A percentile compares a stretch with the other conserved stretches of the same genome.
Evolutionary conservation across 2,329 filamentous ascomycete genomes (phyloP).

Genomic region (Hypomyces rosellus): DNA sequence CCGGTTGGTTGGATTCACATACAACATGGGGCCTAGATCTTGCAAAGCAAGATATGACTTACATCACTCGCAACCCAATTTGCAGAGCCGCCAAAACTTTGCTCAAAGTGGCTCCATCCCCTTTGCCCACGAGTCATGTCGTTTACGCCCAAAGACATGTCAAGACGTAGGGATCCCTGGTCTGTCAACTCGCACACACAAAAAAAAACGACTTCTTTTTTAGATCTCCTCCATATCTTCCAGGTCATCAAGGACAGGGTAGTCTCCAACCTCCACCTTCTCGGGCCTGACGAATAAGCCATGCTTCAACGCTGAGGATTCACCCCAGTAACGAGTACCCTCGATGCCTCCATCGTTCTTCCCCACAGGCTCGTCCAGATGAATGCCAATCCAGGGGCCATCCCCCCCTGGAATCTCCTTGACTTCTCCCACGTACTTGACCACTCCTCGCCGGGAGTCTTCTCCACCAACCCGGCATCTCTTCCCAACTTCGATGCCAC

Average conservation of each 20-base stretch:
- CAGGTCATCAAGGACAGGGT: conserved; percentile 61
- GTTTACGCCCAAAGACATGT: too few species aligned
- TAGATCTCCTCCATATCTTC: conserved; percentile 73
- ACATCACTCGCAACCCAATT: too few species aligned
- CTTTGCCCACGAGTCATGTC: too few species aligned
- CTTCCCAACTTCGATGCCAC: conserved; percentile 58
- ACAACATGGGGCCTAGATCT: too few species aligned
- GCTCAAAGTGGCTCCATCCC: too few species aligned
- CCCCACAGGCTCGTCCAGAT: conserved; percentile 72
- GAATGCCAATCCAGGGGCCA: conserved; percentile 66
- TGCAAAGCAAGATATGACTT: too few species aligned
- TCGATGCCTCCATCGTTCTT: conserved; percentile 75
- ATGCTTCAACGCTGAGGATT: conserved; percentile 57
- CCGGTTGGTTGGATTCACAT: too few species aligned
- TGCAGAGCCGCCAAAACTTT: too few species aligned
- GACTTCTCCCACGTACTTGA: conserved; percentile 68
- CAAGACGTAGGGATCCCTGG: background rate
- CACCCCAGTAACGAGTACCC: conserved; percentile 62
- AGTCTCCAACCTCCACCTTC: conserved; percentile 71
- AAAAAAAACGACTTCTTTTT: conserved; percentile 9
- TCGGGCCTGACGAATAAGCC: conserved; percentile 77
- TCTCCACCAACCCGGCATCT: conserved; percentile 61
- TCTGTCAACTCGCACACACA: background rate
- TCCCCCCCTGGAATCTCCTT: conserved; percentile 62
- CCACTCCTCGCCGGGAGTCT: conserved; percentile 61